phyloP scores from a whole-genome alignment of 177 flowering plant species.

The Telopea speciosissima region DNA sequence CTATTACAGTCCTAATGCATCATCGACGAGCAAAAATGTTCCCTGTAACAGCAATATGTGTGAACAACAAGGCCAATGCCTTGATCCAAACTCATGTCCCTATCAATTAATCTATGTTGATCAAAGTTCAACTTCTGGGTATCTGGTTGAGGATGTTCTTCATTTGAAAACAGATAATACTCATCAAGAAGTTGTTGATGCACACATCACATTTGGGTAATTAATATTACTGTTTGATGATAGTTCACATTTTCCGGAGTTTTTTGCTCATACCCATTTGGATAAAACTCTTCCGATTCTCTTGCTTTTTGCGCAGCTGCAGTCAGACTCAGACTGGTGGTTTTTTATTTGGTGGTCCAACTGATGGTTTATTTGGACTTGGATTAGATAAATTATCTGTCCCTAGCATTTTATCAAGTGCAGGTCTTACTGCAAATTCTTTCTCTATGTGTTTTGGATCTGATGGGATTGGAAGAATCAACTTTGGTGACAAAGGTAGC shows the following conservation, averaged over 20 bases:
- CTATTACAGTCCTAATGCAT: constrained; percentile 56
- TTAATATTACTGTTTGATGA: constrained; percentile 13
- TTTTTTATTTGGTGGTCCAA: constrained; percentile 68
- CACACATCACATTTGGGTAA: constrained; percentile 75
- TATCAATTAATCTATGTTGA: constrained; percentile 45
- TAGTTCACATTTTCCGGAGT: neutral
- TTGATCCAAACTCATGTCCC: constrained; percentile 38
- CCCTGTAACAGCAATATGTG: constrained; percentile 57
- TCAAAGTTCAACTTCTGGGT: constrained; percentile 65
- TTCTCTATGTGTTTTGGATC: constrained; percentile 95
- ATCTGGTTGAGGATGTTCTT: constrained; percentile 72
- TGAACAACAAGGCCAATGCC: constrained; percentile 27
- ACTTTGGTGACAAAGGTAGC: constrained; percentile 88
- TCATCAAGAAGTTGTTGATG: constrained; percentile 30
- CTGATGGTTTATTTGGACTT: constrained; percentile 88
- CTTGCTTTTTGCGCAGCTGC: constrained; percentile 49
- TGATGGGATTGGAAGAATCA: constrained; percentile 74
- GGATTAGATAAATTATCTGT: constrained; percentile 63
- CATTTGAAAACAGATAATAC: constrained; percentile 52
- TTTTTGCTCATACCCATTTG: too few species aligned
- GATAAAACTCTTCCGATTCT: too few species aligned
- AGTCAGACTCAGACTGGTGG: constrained; percentile 75
- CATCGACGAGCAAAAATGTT: constrained; percentile 57
- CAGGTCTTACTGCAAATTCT: constrained; percentile 53
- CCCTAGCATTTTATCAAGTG: constrained; percentile 71